These are phyloP conservation scores for Odonthalia washingtoniensis DNA, from an alignment of 31 red algal genomes.

Conservation along the genomic window DNA sequence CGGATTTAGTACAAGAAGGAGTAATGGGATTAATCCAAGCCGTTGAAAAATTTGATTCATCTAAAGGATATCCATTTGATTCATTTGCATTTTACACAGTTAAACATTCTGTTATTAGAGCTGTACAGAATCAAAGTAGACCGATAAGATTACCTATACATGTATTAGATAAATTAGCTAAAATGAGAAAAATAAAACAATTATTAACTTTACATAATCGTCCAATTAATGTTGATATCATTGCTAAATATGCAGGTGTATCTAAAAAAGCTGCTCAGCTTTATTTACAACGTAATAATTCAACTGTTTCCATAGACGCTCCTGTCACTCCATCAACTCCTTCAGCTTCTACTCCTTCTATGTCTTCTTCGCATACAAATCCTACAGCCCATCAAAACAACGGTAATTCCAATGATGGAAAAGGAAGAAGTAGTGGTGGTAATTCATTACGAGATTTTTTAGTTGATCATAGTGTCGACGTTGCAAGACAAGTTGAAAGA, in stretches of 20 bases:
- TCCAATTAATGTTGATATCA: conserved; percentile 25
- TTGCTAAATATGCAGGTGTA: conserved; percentile 49
- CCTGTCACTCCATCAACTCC: conserved; percentile 4
- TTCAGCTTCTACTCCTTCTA: neutral
- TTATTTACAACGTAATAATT: conserved; percentile 46
- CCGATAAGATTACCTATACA: conserved; percentile 68
- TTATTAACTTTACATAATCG: conserved; percentile 10
- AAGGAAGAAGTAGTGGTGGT: neutral
- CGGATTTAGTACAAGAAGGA: conserved; percentile 67
- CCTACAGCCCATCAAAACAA: too few species aligned
- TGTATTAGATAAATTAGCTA: conserved; percentile 68
- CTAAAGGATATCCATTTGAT: conserved; percentile 46
- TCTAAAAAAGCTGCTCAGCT: conserved; percentile 41
- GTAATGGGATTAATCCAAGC: conserved; percentile 57
- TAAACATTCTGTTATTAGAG: conserved; percentile 61
- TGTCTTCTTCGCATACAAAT: neutral
- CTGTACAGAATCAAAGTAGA: conserved; percentile 72
- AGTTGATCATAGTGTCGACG: conserved; percentile 62
- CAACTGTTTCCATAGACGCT: conserved; percentile 43
- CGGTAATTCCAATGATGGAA: neutral
- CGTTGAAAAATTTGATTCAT: conserved; percentile 55
- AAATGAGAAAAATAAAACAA: conserved; percentile 51
- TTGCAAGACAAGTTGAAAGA: conserved; percentile 56
- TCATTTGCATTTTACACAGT: conserved; percentile 59
- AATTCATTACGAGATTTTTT: conserved; percentile 55